phyloP scores from a whole-genome alignment of 768 basidiomycete species.

The Pleurotus ostreatus region DNA sequence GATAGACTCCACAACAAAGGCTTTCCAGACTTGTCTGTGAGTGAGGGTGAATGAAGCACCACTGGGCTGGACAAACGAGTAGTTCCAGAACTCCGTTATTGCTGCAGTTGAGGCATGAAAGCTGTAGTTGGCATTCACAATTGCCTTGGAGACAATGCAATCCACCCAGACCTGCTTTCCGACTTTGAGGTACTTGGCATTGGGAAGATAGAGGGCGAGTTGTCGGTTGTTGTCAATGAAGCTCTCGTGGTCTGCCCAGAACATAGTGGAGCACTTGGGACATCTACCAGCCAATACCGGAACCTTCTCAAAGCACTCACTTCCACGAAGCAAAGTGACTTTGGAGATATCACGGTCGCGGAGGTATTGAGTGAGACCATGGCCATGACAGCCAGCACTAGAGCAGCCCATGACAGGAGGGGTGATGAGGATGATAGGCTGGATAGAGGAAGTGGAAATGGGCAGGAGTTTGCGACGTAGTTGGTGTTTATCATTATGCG shows the following conservation, averaged over 20 bases:
- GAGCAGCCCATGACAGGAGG: conserved; percentile 1
- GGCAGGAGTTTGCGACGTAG: background rate
- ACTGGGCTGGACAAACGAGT: conserved; percentile 7
- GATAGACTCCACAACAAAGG: conserved; percentile 19
- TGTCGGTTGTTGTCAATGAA: background rate
- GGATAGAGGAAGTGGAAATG: background rate
- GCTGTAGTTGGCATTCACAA: conserved; percentile 15
- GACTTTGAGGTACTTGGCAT: background rate
- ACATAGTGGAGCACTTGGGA: too few species aligned
- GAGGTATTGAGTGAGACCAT: too few species aligned
- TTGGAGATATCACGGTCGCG: too few species aligned
- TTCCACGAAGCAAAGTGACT: too few species aligned
- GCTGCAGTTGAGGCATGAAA: conserved; percentile 17
- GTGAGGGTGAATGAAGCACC: background rate
- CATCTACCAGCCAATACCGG: too few species aligned
- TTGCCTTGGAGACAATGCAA: conserved; percentile 11
- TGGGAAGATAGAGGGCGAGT: background rate
- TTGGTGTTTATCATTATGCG: background rate
- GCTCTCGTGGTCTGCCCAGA: background rate
- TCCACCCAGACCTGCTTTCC: background rate
- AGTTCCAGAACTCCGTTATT: conserved; percentile 13
- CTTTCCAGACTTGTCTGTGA: conserved; percentile 14
- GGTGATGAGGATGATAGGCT: background rate
- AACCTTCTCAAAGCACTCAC: too few species aligned
- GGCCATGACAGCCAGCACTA: background rate